phyloP scores from a whole-genome alignment of 495 filamentous ascomycete genomes.

The Xylaria cubensis region DNA sequence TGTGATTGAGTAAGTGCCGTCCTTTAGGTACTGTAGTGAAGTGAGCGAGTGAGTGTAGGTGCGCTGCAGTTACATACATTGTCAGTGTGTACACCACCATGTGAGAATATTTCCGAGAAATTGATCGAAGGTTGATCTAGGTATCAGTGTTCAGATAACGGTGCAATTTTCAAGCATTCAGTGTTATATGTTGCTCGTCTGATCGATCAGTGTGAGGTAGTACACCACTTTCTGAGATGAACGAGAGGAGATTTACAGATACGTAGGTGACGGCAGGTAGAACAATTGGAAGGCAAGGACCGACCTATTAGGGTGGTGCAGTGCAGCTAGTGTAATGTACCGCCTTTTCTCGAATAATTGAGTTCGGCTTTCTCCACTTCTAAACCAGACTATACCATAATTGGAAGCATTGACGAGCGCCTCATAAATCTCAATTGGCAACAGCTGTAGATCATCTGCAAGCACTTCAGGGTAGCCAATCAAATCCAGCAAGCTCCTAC shows the following conservation, averaged over 20 bases:
- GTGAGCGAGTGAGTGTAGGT: no score
- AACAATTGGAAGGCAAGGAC: background rate
- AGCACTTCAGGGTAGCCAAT: no score
- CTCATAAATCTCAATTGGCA: no score
- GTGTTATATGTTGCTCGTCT: background rate
- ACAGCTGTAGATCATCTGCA: no score
- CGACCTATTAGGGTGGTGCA: background rate
- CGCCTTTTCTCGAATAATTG: background rate
- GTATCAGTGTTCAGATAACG: background rate
- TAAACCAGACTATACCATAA: no score
- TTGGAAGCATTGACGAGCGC: no score
- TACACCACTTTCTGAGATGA: background rate
- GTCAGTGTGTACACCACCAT: background rate
- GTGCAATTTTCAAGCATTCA: background rate
- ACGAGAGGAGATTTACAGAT: conserved; percentile 3
- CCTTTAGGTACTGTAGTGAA: background rate
- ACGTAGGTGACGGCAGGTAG: background rate
- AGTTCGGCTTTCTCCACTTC: no score
- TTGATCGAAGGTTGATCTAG: background rate
- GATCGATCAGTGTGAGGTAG: conserved; percentile 1
- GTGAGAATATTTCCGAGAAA: background rate
- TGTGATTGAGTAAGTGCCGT: conserved; percentile 2
- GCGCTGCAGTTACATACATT: background rate
- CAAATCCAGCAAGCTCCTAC: no score
- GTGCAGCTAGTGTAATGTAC: no score